A percentile compares a stretch with the other conserved stretches of the same genome.
Evolutionary conservation across 495 filamentous ascomycete species (phyloP).

Genomic region (Hyaloscypha bicolor): DNA sequence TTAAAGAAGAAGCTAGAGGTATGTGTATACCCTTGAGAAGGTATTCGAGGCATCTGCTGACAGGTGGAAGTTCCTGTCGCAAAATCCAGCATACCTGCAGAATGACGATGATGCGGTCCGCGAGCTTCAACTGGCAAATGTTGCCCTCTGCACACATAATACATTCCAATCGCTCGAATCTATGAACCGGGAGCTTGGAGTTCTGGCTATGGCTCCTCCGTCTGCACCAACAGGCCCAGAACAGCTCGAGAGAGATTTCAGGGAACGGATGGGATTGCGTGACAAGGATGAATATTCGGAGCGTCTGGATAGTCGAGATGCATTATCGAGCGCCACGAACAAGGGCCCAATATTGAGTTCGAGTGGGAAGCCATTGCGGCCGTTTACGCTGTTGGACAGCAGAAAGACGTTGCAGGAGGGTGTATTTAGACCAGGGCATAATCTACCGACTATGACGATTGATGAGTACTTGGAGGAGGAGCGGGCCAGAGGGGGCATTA

Average conservation of each 20-base stretch:
- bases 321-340: conserved; percentile 51
- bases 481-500: conserved; percentile 79
- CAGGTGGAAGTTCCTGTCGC: conserved; percentile 55
- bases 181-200: conserved; percentile 78
- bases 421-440: conserved; percentile 90
- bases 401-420: conserved; percentile 77
- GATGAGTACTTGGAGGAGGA: conserved; percentile 98
- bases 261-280: conserved; percentile 50
- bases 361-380: conserved; percentile 84
- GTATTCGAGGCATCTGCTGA: not conserved
- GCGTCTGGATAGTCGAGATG: conserved; percentile 67
- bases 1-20: conserved; percentile 83
- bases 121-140: conserved; percentile 72
- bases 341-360: conserved; percentile 77
- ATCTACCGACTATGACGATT: conserved; percentile 94
- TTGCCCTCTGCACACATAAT: conserved; percentile 73
- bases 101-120: conserved; percentile 80
- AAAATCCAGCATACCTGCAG: conserved; percentile 60
- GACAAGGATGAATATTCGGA: conserved; percentile 65
- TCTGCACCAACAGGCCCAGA: conserved; percentile 32
- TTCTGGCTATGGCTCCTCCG: conserved; percentile 69
- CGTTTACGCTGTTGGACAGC: conserved; percentile 83
- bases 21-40: not conserved
- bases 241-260: conserved; percentile 38
- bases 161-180: conserved; percentile 84